phyloP scores from a whole-genome alignment of 1,284 basidiomycete genomes.

The Apiotrichum montevideense region DNA sequence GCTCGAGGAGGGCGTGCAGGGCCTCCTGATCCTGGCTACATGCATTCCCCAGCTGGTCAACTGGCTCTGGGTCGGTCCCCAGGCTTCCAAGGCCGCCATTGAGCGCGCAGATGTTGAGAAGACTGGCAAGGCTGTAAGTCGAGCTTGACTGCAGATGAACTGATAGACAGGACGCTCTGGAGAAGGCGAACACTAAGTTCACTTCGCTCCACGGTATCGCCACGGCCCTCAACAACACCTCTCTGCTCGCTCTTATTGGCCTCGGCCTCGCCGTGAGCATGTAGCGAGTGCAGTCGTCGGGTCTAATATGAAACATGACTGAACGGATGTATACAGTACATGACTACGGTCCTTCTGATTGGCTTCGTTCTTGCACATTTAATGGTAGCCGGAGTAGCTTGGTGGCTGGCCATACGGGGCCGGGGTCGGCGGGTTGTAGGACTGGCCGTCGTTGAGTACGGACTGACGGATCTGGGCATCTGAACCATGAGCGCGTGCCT shows the following conservation, averaged over 20 bases:
- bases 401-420: constrained; percentile 12
- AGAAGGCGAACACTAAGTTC: constrained; percentile 60
- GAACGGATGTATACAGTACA: neutral
- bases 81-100: constrained; percentile 55
- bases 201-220: constrained; percentile 61
- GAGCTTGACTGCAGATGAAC: no score
- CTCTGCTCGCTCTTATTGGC: constrained; percentile 59
- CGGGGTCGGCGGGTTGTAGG: neutral
- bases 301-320: constrained; percentile 1
- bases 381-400: constrained; percentile 9
- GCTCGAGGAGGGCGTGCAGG: constrained; percentile 61
- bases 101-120: constrained; percentile 66
- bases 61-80: constrained; percentile 39
- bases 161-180: constrained; percentile 19
- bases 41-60: constrained; percentile 52
- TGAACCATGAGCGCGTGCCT: constrained; percentile 8
- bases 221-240: constrained; percentile 54
- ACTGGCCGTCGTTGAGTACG: constrained; percentile 14
- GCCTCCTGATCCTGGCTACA: constrained; percentile 56
- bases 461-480: constrained; percentile 35
- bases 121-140: constrained; percentile 59
- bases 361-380: neutral
- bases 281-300: constrained; percentile 31
- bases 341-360: neutral
- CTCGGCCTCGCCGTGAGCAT: constrained; percentile 57